Base-by-base conservation (phyloP, 805 yeast species). In the Kluyveromyces nonfermentans region DNA sequence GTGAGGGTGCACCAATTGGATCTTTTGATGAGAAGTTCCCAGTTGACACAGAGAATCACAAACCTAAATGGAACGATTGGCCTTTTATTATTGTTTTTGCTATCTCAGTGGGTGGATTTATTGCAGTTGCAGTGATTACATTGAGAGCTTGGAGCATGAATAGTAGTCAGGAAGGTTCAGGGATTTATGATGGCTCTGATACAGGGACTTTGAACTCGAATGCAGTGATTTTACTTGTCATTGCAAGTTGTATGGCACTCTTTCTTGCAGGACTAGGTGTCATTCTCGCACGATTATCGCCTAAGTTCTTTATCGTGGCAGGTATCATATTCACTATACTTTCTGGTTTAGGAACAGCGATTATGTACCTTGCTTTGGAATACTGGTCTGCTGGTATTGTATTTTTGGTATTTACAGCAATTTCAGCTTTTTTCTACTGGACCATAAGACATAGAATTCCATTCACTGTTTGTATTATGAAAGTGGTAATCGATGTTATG, bases 381-480 rank as follows among this genome's bases (percentile, higher is more conserved):
- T 83, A 85, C 62, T 86, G 81, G 69, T 80, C 90, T 4, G 90
- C 94, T 0, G 96, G 87, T 2, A 69, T 85, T 47, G 87, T 82
- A 32, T 82, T 81, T 50, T 64, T 83, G 49, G 71, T 81, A 1
- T 83, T 85, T 60, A 73, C 88, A 0, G 56, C 73, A 2, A 62
- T 82, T 42, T 72, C 80, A 19, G 85, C 85, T 7, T 78, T 74
- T 70, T 74, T 80, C 57, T 86, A 81, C 64, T 85, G 86, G 85
- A 62, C 75, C 6, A 76, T 83, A 68, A 71, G 93, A 50, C 58
- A 64, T 7, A 69, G 93, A 52, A 84, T 85, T 45, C 89, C 90
- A 4, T 75, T 82, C 53, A 79, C 87, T 44, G 83, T 86, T 5
- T 72, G 82, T 14, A 80, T 83, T 33, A 64, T 86, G 49, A 73